These are phyloP conservation scores for Tremellales sp. DNA, from an alignment of 1,284 basidiomycete species.

Conservation along the genomic window DNA sequence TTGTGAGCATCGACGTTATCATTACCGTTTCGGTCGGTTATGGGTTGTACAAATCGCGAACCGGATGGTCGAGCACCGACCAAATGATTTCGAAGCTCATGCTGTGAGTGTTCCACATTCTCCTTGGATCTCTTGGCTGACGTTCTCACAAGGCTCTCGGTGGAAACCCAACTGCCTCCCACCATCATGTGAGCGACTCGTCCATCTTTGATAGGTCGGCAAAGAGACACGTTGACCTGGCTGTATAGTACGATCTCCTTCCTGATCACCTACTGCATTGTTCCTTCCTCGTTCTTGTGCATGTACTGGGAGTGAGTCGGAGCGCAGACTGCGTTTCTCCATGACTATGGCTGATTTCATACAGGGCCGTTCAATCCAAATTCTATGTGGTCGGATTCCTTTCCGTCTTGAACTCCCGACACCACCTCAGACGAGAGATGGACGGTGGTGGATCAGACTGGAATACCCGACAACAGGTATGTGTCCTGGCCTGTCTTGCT, in stretches of 20 bases:
- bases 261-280: constrained; percentile 22
- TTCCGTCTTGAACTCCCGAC: constrained; percentile 27
- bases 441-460: neutral
- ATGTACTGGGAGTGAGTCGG: constrained; percentile 26
- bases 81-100: constrained; percentile 20
- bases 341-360: neutral
- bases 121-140: constrained; percentile 1
- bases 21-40: constrained; percentile 15
- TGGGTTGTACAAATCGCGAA: constrained; percentile 23
- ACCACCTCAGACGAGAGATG: constrained; percentile 10
- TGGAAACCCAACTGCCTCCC: constrained; percentile 30
- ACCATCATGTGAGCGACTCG: constrained; percentile 19
- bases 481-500: neutral
- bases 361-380: constrained; percentile 23
- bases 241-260: constrained; percentile 10
- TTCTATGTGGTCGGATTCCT: constrained; percentile 26
- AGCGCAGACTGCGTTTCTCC: neutral
- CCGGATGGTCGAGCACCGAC: constrained; percentile 33
- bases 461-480: neutral
- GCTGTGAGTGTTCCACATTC: constrained; percentile 21
- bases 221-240: too few relatives aligned
- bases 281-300: constrained; percentile 15
- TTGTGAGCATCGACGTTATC: constrained; percentile 9
- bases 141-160: constrained; percentile 11
- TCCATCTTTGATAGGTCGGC: constrained; percentile 28